Percentiles rank a stretch among this genome's conserved stretches.
Evolutionary conservation across 768 basidiomycete species (phyloP).

Genomic region (Strobilomyces dryophilus): DNA sequence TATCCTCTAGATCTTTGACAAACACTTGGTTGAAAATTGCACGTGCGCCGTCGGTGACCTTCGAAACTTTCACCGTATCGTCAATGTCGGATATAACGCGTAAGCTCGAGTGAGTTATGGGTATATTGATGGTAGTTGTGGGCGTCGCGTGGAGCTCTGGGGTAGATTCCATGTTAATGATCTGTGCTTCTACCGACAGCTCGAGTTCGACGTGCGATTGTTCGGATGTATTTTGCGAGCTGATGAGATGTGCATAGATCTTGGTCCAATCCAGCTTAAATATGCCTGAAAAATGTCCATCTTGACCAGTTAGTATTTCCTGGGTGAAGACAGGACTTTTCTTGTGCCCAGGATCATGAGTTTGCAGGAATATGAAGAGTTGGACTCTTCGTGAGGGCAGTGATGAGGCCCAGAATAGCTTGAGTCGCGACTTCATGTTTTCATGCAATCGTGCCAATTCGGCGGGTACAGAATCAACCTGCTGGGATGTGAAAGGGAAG

Average conservation of each 20-base stretch:
- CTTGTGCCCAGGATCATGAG: conserved; percentile 16
- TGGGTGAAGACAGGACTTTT: conserved; percentile 43
- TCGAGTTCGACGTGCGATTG: conserved; percentile 40
- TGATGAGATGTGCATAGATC: conserved; percentile 57
- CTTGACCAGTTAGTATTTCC: conserved; percentile 54
- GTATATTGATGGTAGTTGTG: conserved; percentile 30
- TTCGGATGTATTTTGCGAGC: conserved; percentile 54
- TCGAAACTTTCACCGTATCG: conserved; percentile 72
- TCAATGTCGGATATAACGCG: conserved; percentile 92
- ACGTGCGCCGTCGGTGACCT: conserved; percentile 74
- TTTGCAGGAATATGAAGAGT: conserved; percentile 52
- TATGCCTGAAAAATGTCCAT: conserved; percentile 70
- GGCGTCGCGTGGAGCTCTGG: conserved; percentile 35
- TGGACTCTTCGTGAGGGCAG: conserved; percentile 60
- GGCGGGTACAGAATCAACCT: conserved; percentile 19
- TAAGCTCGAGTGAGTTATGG: conserved; percentile 59
- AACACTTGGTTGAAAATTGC: conserved; percentile 90
- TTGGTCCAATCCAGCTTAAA: conserved; percentile 67
- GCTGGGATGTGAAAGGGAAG: conserved; percentile 12
- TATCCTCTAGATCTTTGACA: conserved; percentile 76
- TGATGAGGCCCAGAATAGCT: conserved; percentile 77
- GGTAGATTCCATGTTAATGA: conserved; percentile 39
- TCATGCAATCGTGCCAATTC: conserved; percentile 56
- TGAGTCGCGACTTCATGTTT: conserved; percentile 74
- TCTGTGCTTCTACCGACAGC: conserved; percentile 51